Evolutionary conservation across 345 rosid species (phyloP).

Genomic region (Euclidium syriacum): DNA sequence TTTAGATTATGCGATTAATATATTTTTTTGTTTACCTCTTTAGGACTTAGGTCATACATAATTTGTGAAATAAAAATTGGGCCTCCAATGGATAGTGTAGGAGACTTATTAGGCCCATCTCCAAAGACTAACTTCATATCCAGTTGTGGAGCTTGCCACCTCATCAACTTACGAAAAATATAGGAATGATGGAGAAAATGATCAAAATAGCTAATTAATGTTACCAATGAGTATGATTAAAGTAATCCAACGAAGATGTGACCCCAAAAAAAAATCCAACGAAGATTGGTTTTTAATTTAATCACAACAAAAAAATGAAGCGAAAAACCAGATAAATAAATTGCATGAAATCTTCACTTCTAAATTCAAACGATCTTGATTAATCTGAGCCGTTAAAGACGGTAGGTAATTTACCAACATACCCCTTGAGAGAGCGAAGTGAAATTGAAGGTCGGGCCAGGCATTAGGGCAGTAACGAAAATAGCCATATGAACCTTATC

Average conservation of each 20-base stretch:
- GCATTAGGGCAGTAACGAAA: constrained; percentile 22
- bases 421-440: constrained; percentile 26
- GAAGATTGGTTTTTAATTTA: too few relatives aligned
- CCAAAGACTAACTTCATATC: constrained; percentile 37
- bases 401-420: neutral
- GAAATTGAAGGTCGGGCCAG: constrained; percentile 14
- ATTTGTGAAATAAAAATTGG: constrained; percentile 25
- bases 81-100: constrained; percentile 43
- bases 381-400: neutral
- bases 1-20: neutral
- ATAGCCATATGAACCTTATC: constrained; percentile 20
- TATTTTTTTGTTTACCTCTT: constrained; percentile 28
- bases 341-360: too few relatives aligned
- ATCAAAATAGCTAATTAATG: too few relatives aligned
- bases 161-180: constrained; percentile 21
- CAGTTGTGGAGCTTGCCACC: constrained; percentile 26
- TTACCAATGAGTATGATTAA: too few relatives aligned
- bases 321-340: too few relatives aligned
- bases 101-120: constrained; percentile 38
- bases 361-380: too few relatives aligned
- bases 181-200: neutral
- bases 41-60: constrained; percentile 50
- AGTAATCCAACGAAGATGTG: too few relatives aligned
- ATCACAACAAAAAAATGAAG: too few relatives aligned
- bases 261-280: too few relatives aligned